A percentile compares a stretch with the other conserved stretches of the same genome.
phyloP scores from a whole-genome alignment of 2,329 filamentous ascomycete species.

The Fusarium buharicum region DNA sequence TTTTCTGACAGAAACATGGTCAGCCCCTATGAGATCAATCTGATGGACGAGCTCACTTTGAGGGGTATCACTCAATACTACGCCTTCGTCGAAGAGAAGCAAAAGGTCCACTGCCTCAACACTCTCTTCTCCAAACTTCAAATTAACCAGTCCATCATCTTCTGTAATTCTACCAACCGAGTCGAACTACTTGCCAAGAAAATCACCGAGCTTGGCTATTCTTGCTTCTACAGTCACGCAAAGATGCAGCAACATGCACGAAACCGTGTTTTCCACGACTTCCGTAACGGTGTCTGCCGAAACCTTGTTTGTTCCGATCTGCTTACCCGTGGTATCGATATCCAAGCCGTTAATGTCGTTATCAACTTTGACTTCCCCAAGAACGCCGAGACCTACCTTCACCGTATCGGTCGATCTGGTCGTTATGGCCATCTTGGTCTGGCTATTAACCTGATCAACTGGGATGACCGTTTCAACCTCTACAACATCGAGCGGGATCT shows the following conservation, averaged over 20 bases:
- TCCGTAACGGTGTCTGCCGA: constrained; percentile 96
- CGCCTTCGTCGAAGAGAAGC: constrained; percentile 98
- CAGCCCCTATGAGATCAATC: constrained; percentile 96
- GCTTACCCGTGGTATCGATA: constrained; percentile 98
- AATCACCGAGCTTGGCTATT: constrained; percentile 98
- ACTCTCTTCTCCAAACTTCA: constrained; percentile 98
- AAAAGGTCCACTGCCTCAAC: constrained; percentile 98
- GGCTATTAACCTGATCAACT: constrained; percentile 99
- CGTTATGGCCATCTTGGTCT: constrained; percentile 97
- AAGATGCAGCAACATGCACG: constrained; percentile 97
- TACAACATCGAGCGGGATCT: constrained; percentile 99
- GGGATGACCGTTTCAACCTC: constrained; percentile 98
- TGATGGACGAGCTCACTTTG: constrained; percentile 98
- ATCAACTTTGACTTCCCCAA: constrained; percentile 99
- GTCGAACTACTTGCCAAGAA: constrained; percentile 98
- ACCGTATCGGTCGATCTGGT: constrained; percentile 97
- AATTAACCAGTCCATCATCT: constrained; percentile 99
- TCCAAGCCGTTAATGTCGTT: constrained; percentile 98
- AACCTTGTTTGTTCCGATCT: constrained; percentile 98
- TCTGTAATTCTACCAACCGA: constrained; percentile 99
- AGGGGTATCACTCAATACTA: constrained; percentile 99
- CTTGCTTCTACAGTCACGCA: constrained; percentile 98
- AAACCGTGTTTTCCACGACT: constrained; percentile 99
- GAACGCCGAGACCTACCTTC: constrained; percentile 98
- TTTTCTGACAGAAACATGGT: constrained; percentile 99